phyloP scores from a whole-genome alignment of 1,284 basidiomycete genomes.

The Puccinia horiana region DNA sequence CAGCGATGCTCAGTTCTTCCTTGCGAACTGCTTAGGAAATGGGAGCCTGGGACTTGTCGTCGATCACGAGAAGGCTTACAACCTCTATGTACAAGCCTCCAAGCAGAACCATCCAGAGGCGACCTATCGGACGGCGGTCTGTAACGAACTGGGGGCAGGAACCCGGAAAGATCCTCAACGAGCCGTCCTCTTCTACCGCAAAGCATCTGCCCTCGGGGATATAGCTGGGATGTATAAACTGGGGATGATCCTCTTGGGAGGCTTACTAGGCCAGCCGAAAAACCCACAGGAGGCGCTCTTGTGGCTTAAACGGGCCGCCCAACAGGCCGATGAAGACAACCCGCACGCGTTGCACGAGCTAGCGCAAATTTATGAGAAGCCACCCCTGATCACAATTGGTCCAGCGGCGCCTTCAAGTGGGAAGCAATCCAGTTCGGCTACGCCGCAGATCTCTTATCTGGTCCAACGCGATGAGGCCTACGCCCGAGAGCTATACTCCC shows the following conservation, averaged over 20 bases:
- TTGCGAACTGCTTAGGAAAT: constrained; percentile 95
- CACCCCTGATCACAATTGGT: constrained; percentile 61
- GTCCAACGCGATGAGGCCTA: constrained; percentile 68
- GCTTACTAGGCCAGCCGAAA: constrained; percentile 76
- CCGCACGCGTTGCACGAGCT: constrained; percentile 97
- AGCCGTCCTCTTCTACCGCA: constrained; percentile 93
- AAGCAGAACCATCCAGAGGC: constrained; percentile 96
- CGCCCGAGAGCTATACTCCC: constrained; percentile 83
- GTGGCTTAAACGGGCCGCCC: constrained; percentile 91
- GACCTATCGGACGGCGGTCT: constrained; percentile 95
- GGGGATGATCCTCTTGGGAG: constrained; percentile 88
- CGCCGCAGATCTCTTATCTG: constrained; percentile 31
- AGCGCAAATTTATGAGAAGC: constrained; percentile 82
- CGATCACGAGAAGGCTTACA: constrained; percentile 96
- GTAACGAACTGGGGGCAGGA: constrained; percentile 99
- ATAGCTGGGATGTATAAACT: constrained; percentile 99
- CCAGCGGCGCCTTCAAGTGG: constrained; percentile 52
- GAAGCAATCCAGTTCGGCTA: constrained; percentile 63
- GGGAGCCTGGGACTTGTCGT: constrained; percentile 90
- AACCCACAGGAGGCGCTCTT: constrained; percentile 89
- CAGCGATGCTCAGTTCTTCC: constrained; percentile 97
- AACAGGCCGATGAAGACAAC: constrained; percentile 97
- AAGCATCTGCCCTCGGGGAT: constrained; percentile 91
- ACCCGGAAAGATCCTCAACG: constrained; percentile 82
- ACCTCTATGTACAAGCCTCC: constrained; percentile 94